Evolutionary conservation across 495 filamentous ascomycete genomes (phyloP).

Genomic region (Aspergillus mulundensis): DNA sequence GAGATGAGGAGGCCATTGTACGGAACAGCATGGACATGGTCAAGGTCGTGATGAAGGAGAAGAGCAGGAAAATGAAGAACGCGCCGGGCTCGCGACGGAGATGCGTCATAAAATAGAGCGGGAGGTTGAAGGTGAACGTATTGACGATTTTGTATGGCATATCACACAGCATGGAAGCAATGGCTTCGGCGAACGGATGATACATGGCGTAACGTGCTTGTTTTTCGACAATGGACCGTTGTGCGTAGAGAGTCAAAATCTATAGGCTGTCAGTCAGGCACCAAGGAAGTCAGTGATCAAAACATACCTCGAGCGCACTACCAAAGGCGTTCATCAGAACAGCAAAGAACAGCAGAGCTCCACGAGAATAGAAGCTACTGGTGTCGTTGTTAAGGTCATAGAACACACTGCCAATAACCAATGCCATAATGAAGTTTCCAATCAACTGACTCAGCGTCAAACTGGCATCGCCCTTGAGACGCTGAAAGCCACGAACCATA

Average conservation of each 20-base stretch:
- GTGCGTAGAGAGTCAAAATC: constrained; percentile 57
- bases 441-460: constrained; percentile 71
- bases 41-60: constrained; percentile 52
- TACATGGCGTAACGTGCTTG: constrained; percentile 65
- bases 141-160: constrained; percentile 54
- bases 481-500: constrained; percentile 50
- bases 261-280: constrained; percentile 26
- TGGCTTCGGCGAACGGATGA: constrained; percentile 59
- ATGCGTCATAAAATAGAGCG: constrained; percentile 60
- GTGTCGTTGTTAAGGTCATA: constrained; percentile 67
- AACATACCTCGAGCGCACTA: constrained; percentile 66
- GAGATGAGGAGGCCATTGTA: constrained; percentile 47
- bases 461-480: constrained; percentile 69
- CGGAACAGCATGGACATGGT: constrained; percentile 59
- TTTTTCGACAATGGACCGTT: constrained; percentile 67
- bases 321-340: constrained; percentile 87
- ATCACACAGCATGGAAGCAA: constrained; percentile 59
- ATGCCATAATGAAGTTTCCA: constrained; percentile 73
- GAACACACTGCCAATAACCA: constrained; percentile 87
- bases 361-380: constrained; percentile 73
- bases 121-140: constrained; percentile 51
- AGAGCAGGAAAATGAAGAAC: constrained; percentile 62
- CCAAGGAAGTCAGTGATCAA: not conserved
- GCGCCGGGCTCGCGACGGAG: constrained; percentile 43
- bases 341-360: constrained; percentile 88